Base-by-base conservation (phyloP, 2,329 filamentous ascomycete species). In the Colletotrichum sansevieriae region DNA sequence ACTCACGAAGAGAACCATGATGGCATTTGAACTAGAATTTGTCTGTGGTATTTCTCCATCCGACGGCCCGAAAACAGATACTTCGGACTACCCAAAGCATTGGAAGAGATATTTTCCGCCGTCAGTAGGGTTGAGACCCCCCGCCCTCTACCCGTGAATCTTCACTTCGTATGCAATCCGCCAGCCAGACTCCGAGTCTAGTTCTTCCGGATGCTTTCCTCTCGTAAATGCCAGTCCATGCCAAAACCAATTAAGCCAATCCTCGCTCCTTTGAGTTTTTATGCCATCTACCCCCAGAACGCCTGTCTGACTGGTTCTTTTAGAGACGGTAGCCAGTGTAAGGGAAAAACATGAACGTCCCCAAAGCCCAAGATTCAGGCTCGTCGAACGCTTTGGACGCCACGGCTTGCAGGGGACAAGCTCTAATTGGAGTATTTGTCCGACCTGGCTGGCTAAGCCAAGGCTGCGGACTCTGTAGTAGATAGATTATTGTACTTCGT, bases 401-500 rank as follows among this genome's bases (percentile, higher is more conserved):
- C 43, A 58, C 35, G 22, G 55, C 51, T 39, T 51, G 39, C 39
- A 61, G 49, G 22, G 39, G 33, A 37, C 25, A 60, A 59, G 65
- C 68, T 47, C 41, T 20, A 43, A 22, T 6, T n/a, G 25, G 44
- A 60, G 5, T 35, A 29, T 11, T 25, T 37, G 47, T 63, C 59
- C 12, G 35, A 35, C 11, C 43, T 13, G 12, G 12, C 61, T n/a
- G 13, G 18, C 65, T 37, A 55, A 22, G 18, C 22, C 29, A 55
- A 60, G 55, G 62, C 41, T 11, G 22, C 9, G 8, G 62, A 5
- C 11, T 43, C 35, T 43, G 74, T 70, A 13, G 78, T 71, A 7
- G 76, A 76, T 11, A 79, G 71, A 20, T 72, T 77, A 54, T 75
- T 76, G 72, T 83, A 82, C 61, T 81, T 83, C 56, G 74, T 73